Evolutionary conservation across 75 land plant genomes (phyloP).

Genomic region (Picea glauca): DNA sequence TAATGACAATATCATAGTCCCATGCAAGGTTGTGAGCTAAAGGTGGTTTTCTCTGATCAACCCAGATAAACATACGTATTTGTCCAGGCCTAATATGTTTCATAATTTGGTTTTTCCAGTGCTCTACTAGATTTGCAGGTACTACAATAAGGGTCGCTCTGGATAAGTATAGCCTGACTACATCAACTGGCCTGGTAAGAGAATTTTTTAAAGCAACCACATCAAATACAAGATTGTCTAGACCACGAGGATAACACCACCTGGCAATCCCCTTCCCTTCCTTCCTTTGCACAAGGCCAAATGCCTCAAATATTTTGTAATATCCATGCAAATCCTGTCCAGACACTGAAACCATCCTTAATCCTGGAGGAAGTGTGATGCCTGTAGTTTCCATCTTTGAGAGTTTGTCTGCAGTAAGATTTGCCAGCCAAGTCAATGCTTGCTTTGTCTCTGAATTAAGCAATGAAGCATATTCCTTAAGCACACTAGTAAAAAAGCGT

Average conservation of each 20-base stretch:
- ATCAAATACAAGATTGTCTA: slow-evolving; percentile 70
- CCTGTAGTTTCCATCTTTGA: slow-evolving; percentile 63
- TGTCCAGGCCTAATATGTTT: slow-evolving; percentile 81
- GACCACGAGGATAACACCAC: slow-evolving; percentile 74
- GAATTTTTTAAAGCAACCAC: slow-evolving; percentile 62
- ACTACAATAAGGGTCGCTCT: slow-evolving; percentile 88
- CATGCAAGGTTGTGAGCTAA: slow-evolving; percentile 81
- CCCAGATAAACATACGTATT: slow-evolving; percentile 67
- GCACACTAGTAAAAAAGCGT: slow-evolving; percentile 62
- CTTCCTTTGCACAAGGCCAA: slow-evolving; percentile 65
- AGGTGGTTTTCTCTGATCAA: slow-evolving; percentile 67
- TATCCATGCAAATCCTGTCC: slow-evolving; percentile 29
- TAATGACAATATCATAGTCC: slow-evolving; percentile 94
- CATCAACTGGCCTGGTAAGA: slow-evolving; percentile 69
- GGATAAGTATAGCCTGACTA: slow-evolving; percentile 71
- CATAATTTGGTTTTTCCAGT: slow-evolving; percentile 85
- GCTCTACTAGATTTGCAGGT: slow-evolving; percentile 89
- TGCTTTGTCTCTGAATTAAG: slow-evolving; percentile 52
- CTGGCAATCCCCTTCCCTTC: slow-evolving; percentile 43
- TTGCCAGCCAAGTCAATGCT: slow-evolving; percentile 74
- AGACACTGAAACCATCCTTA: slow-evolving; percentile 10
- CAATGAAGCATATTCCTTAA: slow-evolving; percentile 53
- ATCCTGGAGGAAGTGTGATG: slow-evolving; percentile 33
- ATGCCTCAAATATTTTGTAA: slow-evolving; percentile 58
- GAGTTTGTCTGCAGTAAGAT: slow-evolving; percentile 48